Base-by-base conservation (phyloP, 495 filamentous ascomycete species). In the Sordaria brevicollis region DNA sequence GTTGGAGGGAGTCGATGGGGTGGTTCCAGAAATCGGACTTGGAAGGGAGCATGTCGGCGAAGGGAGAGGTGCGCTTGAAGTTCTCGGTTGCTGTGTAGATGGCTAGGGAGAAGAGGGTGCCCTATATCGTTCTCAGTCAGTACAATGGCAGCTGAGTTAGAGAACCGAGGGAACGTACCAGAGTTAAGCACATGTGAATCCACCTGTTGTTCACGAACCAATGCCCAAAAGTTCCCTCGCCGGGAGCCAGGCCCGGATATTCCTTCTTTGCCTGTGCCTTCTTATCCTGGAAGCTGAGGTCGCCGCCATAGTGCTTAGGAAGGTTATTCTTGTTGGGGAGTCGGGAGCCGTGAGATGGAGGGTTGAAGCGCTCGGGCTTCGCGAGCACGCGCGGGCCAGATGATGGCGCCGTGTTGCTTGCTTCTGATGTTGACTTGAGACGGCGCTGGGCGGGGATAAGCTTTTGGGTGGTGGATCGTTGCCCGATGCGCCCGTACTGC, bases 201-300 rank as follows among this genome's bases (percentile, higher is more conserved):
- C 81, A 85, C 49, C 85, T 84, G 80, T 83, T 91, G 69, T 89
- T 86, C 74, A 93, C 80, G 75, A 97, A 91, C 85, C 88, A 90
- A 76, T 89, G 81, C 84, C 91, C 85, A 68, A 91, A 90, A 5
- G 89, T 91, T 7, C 91, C 90, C 76, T 89, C 82, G 0, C 91
- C 86, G 34, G 92, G 90, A 80, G 93, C 90, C 86, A 94, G 88
- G 68, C 91, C 87, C 25, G 93, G 93, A 76, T 96, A 97, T 69
- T 90, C 78, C 77, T 85, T 89, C 65, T 76, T 85, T 70, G 81
- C 82, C 80, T 91, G 90, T 68, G 83, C 85, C 65, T 85, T 79
- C 39, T 81, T 80, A 76, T 96, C 88, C 39, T 85, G 81, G 29
- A 82, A 81, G 21, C 84, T 85, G 39, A 90, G 78, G 11, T 82